A percentile compares a stretch with the other conserved stretches of the same genome.
Evolutionary conservation across 2,329 filamentous ascomycete species (phyloP).

Genomic region (Phaeomoniella chlamydospora): DNA sequence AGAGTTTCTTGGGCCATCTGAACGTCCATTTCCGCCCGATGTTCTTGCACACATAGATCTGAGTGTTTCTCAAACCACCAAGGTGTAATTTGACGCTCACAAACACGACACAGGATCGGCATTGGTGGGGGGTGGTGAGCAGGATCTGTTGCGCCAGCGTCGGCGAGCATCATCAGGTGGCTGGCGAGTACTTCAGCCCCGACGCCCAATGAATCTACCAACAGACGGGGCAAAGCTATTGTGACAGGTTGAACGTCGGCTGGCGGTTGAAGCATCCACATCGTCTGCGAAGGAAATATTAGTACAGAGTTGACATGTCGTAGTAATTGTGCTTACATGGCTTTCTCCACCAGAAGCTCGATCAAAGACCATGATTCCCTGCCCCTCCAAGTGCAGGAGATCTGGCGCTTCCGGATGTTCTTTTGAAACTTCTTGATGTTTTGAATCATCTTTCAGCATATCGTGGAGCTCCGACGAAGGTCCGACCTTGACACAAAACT

Average conservation of each 20-base stretch:
- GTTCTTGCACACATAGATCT: conserved; percentile 87
- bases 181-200: conserved; percentile 89
- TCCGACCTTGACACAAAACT: conserved; percentile 60
- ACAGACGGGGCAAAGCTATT: conserved; percentile 76
- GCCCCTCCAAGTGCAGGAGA: conserved; percentile 73
- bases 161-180: conserved; percentile 79
- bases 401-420: conserved; percentile 21
- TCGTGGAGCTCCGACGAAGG: conserved; percentile 49
- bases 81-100: conserved; percentile 88
- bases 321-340: conserved; percentile 50
- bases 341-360: conserved; percentile 71
- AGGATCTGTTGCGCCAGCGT: conserved; percentile 62
- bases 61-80: conserved; percentile 99
- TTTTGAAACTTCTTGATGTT: conserved; percentile 14
- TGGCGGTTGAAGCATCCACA: conserved; percentile 99
- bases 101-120: conserved; percentile 87
- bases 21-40: conserved; percentile 93
- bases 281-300: conserved; percentile 53
- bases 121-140: conserved; percentile 64
- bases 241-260: conserved; percentile 81
- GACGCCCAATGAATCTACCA: conserved; percentile 86
- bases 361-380: conserved; percentile 97
- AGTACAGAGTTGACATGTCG: conserved; percentile 8
- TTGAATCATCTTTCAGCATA: conserved; percentile 15
- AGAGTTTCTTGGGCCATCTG: conserved; percentile 89